Conservation (phyloP, 2,329 filamentous ascomycete species). For the Sclerotiophoma versabilis region DNA sequence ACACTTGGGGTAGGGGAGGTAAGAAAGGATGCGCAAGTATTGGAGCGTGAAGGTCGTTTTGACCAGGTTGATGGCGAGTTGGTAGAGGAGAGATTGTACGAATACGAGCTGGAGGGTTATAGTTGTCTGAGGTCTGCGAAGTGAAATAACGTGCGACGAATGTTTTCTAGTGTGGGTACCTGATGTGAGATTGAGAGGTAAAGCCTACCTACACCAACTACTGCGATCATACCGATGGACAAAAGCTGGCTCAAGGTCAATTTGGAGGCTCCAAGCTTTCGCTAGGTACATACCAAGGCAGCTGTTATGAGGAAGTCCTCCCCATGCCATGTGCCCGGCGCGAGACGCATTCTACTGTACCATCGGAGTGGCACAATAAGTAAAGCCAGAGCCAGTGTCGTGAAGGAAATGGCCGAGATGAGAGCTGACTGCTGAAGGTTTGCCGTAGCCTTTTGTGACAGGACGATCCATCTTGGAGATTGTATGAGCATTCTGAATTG, state of each 20-base stretch:
- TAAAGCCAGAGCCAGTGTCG: conserved; percentile 31
- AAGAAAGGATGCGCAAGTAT: conserved; percentile 39
- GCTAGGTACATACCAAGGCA: conserved; percentile 30
- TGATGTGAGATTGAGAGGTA: too few relatives aligned
- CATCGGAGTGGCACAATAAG: conserved; percentile 35
- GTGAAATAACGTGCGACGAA: too few relatives aligned
- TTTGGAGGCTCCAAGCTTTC: background rate
- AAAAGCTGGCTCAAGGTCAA: conserved; percentile 27
- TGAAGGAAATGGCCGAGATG: conserved; percentile 34
- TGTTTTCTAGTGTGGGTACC: too few relatives aligned
- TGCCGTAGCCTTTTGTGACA: conserved; percentile 30
- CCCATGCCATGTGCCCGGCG: conserved; percentile 11
- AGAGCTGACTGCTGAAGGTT: conserved; percentile 35
- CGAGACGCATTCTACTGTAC: conserved; percentile 34
- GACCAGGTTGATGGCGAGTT: conserved; percentile 40
- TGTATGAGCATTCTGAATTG: conserved; percentile 21
- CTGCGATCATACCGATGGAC: conserved; percentile 36
- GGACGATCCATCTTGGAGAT: conserved; percentile 34
- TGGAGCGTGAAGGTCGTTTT: conserved; percentile 44
- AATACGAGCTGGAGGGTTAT: conserved; percentile 48
- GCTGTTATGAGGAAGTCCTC: conserved; percentile 42
- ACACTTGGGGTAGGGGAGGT: conserved; percentile 7
- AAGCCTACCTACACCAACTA: conserved; percentile 32
- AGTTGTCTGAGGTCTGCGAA: too few relatives aligned
- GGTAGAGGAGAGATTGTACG: conserved; percentile 41